Base-by-base conservation (phyloP, 331 rosid genomes). In the Phaseolus coccineus region DNA sequence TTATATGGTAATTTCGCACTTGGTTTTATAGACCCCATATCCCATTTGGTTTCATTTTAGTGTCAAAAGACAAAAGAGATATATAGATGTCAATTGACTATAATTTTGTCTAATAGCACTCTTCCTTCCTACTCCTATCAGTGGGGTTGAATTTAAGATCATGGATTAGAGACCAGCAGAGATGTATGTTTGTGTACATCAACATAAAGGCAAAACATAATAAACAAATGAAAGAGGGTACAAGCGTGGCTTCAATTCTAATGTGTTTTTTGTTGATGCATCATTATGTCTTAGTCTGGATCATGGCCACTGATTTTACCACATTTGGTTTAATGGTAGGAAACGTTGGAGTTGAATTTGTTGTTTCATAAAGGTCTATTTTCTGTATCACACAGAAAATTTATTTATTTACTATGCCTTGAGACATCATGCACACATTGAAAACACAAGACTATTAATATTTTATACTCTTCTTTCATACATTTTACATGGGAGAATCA, bases 1-100 rank as follows among this genome's bases (percentile, higher is more conserved):
- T 70, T 4, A 1, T 28, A 14, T 84, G 91, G 95, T 90, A 80
- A 86, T 46, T 74, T 19, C 57, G 39, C 33, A 53, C 55, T 51
- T 55, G 51, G 40, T 50, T 56, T 62, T 55, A 58, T 8, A 40
- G 27, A 42, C 28, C 8, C 19, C 8, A 4, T 44, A 63, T 77
- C 11, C 31, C 31, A 31, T 71, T n/a, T 15, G 39, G 55, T 53
- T 62, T 3, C 14, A 15, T 22, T 63, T 51, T 48, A 47, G 5
- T 16, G 27, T 28, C 22, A 0, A 48, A 37, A 61, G 37, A 10
- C 46, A 61, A 22, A 47, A 35, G 24, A 14, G 30, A 57, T 19
- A 19, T 30, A 15, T 47, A 69, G 13, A 44, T 46, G 53, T 42
- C 52, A 46, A 57, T 69, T 69, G 71, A 22, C 52, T 37, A 19